A percentile compares a stretch with the other conserved stretches of the same genome.
Evolutionary conservation across 495 filamentous ascomycete species (phyloP).

Genomic region (Penicillium simplicissimum): DNA sequence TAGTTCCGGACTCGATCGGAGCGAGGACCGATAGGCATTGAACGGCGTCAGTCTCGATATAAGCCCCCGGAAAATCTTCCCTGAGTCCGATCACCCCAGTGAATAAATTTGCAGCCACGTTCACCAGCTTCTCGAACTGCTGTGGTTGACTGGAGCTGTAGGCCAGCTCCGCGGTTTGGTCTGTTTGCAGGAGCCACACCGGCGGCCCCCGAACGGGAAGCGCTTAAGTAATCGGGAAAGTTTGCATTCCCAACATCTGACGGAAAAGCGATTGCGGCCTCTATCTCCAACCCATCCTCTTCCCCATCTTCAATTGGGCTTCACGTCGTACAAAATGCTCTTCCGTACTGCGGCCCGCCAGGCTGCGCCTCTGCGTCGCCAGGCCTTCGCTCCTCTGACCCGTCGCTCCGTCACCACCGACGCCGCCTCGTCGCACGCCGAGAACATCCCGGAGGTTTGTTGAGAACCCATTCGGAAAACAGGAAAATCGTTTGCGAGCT

Average conservation of each 20-base stretch:
- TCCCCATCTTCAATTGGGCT: slow-evolving; percentile 34
- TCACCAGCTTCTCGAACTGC: not conserved
- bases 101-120: too few species aligned
- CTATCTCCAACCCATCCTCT: slow-evolving; percentile 25
- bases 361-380: slow-evolving; percentile 54
- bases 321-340: slow-evolving; percentile 42
- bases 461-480: slow-evolving; percentile 53
- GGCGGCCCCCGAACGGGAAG: slow-evolving; percentile 37
- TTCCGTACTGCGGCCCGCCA: slow-evolving; percentile 48
- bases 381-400: slow-evolving; percentile 54
- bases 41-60: not conserved
- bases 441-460: slow-evolving; percentile 74
- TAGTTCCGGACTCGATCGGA: not conserved
- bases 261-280: slow-evolving; percentile 23
- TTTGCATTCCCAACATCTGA: slow-evolving; percentile 46
- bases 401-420: slow-evolving; percentile 88
- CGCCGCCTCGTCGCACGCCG: slow-evolving; percentile 85
- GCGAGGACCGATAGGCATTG: not conserved
- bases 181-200: slow-evolving; percentile 41
- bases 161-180: slow-evolving; percentile 28
- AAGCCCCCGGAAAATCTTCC: not conserved
- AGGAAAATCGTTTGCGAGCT: slow-evolving; percentile 11
- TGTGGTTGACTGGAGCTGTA: not conserved
- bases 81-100: not conserved
- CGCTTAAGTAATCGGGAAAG: slow-evolving; percentile 43